Conservation (phyloP, 2,329 filamentous ascomycete genomes). For the Ophiostoma australiae region DNA sequence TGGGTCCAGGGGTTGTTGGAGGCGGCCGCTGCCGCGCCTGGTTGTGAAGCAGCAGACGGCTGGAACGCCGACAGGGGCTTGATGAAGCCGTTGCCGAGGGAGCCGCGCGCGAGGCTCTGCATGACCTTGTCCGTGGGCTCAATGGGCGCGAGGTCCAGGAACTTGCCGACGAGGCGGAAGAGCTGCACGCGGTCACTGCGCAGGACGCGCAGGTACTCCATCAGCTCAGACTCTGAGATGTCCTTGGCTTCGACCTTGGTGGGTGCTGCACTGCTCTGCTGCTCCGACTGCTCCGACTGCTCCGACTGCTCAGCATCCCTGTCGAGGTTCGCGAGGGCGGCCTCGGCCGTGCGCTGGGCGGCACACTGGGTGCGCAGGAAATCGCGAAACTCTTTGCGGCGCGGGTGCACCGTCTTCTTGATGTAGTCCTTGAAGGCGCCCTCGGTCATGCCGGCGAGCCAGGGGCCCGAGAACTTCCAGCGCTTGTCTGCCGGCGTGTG, state of each 20-base stretch:
- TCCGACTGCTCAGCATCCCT: conserved; percentile 29
- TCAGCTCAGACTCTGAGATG: conserved; percentile 49
- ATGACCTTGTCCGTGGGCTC: conserved; percentile 29
- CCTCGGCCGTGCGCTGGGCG: conserved; percentile 41
- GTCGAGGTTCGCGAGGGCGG: conserved; percentile 38
- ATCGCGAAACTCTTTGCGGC: conserved; percentile 50
- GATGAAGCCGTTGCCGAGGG: conserved; percentile 26
- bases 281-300: conserved; percentile 33
- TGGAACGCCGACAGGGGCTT: conserved; percentile 22
- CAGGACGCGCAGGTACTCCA: conserved; percentile 48
- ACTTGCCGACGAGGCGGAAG: conserved; percentile 53
- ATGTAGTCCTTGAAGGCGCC: conserved; percentile 57
- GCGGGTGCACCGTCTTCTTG: conserved; percentile 48
- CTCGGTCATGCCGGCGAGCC: conserved; percentile 58
- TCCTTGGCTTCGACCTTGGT: conserved; percentile 34
- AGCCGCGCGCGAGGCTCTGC: conserved; percentile 25
- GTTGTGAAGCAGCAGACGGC: conserved; percentile 25
- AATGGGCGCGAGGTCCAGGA: conserved; percentile 58
- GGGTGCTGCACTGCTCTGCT: conserved; percentile 29
- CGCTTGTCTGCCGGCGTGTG: conserved; percentile 43
- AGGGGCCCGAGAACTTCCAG: conserved; percentile 65
- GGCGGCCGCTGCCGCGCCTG: conserved; percentile 17
- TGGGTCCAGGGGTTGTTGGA: conserved; percentile 44
- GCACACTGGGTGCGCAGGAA: conserved; percentile 50
- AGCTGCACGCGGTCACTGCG: conserved; percentile 49